Conservation (phyloP, 805 yeast species). For the Scheffersomyces coipomensis region DNA sequence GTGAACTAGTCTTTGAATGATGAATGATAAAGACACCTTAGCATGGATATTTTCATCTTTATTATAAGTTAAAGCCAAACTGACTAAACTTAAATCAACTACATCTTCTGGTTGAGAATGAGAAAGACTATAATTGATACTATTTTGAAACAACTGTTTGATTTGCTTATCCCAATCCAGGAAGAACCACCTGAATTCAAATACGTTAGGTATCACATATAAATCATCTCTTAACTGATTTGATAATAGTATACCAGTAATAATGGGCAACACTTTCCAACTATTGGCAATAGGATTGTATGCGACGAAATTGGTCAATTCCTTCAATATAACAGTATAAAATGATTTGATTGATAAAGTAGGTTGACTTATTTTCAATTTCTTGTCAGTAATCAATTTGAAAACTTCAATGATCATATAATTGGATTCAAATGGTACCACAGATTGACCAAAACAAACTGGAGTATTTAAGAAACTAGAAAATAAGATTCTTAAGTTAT, state of each 20-base stretch:
- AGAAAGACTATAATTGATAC: constrained; percentile 22
- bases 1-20: constrained; percentile 15
- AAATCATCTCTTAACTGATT: constrained; percentile 32
- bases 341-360: constrained; percentile 44
- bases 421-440: constrained; percentile 23
- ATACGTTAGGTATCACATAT: constrained; percentile 21
- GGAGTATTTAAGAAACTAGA: constrained; percentile 46
- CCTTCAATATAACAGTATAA: constrained; percentile 36
- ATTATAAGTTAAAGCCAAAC: constrained; percentile 30
- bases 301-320: constrained; percentile 27
- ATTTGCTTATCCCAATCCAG: constrained; percentile 30
- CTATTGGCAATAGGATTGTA: constrained; percentile 27
- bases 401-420: constrained; percentile 48
- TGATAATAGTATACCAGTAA: constrained; percentile 45
- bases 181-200: constrained; percentile 33
- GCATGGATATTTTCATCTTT: constrained; percentile 19
- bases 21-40: constrained; percentile 13
- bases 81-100: constrained; percentile 28
- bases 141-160: constrained; percentile 23
- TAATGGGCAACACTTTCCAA: constrained; percentile 49
- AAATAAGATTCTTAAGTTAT: constrained; percentile 44
- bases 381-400: constrained; percentile 43
- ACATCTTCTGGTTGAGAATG: constrained; percentile 19
- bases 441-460: constrained; percentile 19
- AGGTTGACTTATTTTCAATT: constrained; percentile 48